Evolutionary conservation across 371 early-diverging fungal species (phyloP), one percentile per base, ranked within the genome.

Genomic region (Mortierella sp.): DNA sequence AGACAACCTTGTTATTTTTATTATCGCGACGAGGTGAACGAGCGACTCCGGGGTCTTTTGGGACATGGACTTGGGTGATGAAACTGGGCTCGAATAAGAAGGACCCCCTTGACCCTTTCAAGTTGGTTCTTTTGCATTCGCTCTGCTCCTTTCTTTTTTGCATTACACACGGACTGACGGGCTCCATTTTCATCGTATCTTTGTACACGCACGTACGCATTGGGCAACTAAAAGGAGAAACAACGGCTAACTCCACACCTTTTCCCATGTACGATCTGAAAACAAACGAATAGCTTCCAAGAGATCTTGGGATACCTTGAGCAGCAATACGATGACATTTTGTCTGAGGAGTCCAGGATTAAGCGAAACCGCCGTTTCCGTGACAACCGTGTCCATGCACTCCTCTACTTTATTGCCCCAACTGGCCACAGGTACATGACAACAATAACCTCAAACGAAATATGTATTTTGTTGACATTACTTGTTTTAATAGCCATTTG

Each of bases 341-440:
- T 99, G 73, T 96, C 97, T 10, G 98, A 99, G 88, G 99, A 99
- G 84, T 95, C 95, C 54, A 88, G 97, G 75, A 96, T 97, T 87
- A 95, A 99, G 91, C 96, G 99, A 87, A 99, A 99, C 89, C 96
- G 98, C 49, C 94, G 98, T 79, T 97, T 97, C 93, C 96, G 96
- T 87, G 99, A 99, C 90, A 96, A 97, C 91, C 96, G 99, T 74
- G 96, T 99, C 54, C 99, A 99, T 89, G 97, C 97, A 6, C 94
- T 98, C 29, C 90, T 99, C 48, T 99, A 99, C 90, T 99, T 99
- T 87, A 98, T 99, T 80, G 92, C 96, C 4, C 99, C 99, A 35
- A 98, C 99, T 32, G 99, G 99, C 32, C 99, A 99, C 91, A 95
- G 92, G 93, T 93, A 91, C 12, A 81, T 88, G 27, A 58, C 2